Conservation (phyloP, 306 rosid genomes). For the Neltuma alba region DNA sequence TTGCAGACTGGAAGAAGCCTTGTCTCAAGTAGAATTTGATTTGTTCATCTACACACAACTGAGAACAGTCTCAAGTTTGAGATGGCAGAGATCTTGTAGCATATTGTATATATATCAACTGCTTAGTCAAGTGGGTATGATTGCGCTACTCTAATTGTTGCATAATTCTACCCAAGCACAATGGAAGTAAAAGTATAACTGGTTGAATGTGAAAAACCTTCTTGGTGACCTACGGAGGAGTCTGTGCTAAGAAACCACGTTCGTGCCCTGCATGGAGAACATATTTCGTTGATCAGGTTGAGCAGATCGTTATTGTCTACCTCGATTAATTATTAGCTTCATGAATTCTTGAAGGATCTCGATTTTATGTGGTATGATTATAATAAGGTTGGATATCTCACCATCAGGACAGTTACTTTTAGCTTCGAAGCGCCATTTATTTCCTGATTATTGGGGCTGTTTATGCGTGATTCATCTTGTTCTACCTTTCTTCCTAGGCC, state of each 20-base stretch:
- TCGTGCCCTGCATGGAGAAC: not conserved
- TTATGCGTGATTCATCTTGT: not conserved
- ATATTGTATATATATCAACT: not conserved
- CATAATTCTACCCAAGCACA: no score
- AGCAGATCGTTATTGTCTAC: not conserved
- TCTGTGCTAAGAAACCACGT: not conserved
- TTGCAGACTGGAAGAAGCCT: conserved; percentile 61
- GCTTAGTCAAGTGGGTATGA: no score
- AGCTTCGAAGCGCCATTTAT: no score
- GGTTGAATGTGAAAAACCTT: not conserved
- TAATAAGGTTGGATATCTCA: not conserved
- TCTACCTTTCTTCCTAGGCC: not conserved
- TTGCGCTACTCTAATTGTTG: no score
- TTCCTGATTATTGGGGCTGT: no score
- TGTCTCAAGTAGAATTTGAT: conserved; percentile 50
- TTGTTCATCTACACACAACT: not conserved
- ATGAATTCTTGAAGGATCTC: not conserved
- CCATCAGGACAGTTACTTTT: not conserved
- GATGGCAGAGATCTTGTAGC: conserved; percentile 3
- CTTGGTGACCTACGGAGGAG: not conserved
- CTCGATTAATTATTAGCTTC: not conserved
- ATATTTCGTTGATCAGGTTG: not conserved
- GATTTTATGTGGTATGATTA: not conserved
- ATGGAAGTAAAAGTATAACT: no score
- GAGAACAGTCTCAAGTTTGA: conserved; percentile 30